Percentiles rank a stretch among this genome's conserved stretches.
Evolutionary conservation across 2,329 filamentous ascomycete genomes (phyloP).

Genomic region (Aspergillus proliferans): DNA sequence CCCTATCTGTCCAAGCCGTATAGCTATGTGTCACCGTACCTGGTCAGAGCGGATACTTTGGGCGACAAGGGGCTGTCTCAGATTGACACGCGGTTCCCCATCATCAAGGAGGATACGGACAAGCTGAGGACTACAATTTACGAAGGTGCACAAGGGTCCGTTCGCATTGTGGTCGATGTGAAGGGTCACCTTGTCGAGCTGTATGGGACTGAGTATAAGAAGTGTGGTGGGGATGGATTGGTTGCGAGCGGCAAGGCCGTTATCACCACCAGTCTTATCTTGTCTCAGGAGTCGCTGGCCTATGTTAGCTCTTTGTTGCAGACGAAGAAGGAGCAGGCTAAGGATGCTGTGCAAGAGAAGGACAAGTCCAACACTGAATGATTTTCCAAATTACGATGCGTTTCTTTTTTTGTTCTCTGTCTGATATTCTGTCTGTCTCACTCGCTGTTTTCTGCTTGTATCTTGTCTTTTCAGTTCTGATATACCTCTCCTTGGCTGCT

Average conservation of each 20-base stretch:
- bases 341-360: constrained; percentile 50
- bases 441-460: neutral
- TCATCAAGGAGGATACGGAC: constrained; percentile 67
- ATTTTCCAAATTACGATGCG: constrained; percentile 4
- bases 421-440: neutral
- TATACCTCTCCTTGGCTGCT: neutral
- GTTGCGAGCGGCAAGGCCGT: constrained; percentile 65
- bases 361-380: constrained; percentile 39
- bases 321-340: constrained; percentile 57
- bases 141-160: constrained; percentile 56
- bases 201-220: constrained; percentile 42
- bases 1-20: constrained; percentile 75
- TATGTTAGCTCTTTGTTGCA: constrained; percentile 56
- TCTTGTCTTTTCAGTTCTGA: constrained; percentile 3
- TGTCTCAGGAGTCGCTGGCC: constrained; percentile 58
- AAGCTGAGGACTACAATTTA: constrained; percentile 63
- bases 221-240: constrained; percentile 50
- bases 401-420: constrained; percentile 3
- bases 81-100: constrained; percentile 65
- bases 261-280: constrained; percentile 60
- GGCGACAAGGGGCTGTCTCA: constrained; percentile 65
- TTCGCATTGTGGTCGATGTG: constrained; percentile 56
- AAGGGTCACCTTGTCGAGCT: constrained; percentile 39
- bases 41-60: constrained; percentile 71
- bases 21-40: constrained; percentile 76